phyloP scores from a whole-genome alignment of 768 basidiomycete genomes.

The Suillus subluteus region DNA sequence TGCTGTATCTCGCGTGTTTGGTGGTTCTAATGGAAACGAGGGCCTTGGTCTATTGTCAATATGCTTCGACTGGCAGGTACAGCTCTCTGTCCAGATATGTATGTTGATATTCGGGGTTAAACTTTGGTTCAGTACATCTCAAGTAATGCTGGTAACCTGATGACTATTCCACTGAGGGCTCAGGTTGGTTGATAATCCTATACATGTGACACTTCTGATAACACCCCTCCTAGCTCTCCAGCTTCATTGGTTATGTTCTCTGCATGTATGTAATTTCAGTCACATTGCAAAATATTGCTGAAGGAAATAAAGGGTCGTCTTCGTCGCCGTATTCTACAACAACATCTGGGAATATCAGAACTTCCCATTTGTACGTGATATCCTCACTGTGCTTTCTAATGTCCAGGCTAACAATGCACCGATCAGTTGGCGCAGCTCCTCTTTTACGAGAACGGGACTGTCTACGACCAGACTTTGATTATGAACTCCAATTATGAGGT shows the following conservation, averaged over 20 bases:
- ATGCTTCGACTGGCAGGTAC: slow-evolving; percentile 62
- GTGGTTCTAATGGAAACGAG: slow-evolving; percentile 65
- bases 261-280: slow-evolving; percentile 44
- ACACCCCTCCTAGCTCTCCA: slow-evolving; percentile 37
- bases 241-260: slow-evolving; percentile 50
- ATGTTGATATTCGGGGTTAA: slow-evolving; percentile 41
- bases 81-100: slow-evolving; percentile 23
- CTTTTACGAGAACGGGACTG: slow-evolving; percentile 54
- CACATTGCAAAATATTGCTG: background rate
- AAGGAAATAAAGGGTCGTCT: slow-evolving; percentile 30
- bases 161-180: slow-evolving; percentile 57
- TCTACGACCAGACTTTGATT: slow-evolving; percentile 56
- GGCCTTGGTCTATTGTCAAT: slow-evolving; percentile 63
- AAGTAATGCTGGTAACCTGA: slow-evolving; percentile 41
- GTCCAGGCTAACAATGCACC: background rate
- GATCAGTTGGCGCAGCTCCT: slow-evolving; percentile 37
- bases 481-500: slow-evolving; percentile 55
- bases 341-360: slow-evolving; percentile 62
- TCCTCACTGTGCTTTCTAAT: slow-evolving; percentile 10
- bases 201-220: background rate
- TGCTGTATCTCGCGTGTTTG: slow-evolving; percentile 58
- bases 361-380: slow-evolving; percentile 54
- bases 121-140: slow-evolving; percentile 42
- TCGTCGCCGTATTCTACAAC: slow-evolving; percentile 41
- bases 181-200: slow-evolving; percentile 30